Conservation (phyloP, 2,329 filamentous ascomycete genomes). For the Colletotrichum eleusines region DNA sequence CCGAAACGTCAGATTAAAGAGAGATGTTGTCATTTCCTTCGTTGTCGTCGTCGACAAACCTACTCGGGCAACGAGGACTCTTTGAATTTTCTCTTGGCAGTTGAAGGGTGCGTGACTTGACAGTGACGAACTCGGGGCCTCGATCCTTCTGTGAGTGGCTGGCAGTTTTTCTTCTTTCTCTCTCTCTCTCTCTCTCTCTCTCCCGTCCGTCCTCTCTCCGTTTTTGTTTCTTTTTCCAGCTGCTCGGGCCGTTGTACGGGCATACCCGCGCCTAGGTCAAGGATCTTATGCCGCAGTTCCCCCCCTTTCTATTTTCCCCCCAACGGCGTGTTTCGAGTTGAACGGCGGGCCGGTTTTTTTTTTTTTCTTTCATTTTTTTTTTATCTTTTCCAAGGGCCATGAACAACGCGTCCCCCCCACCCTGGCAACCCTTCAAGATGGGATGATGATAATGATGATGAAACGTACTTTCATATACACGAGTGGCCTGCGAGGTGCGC, state of each 20-base stretch:
- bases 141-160: neutral
- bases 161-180: neutral
- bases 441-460: constrained; percentile 11
- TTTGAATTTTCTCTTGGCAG: constrained; percentile 2
- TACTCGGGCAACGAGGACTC: neutral
- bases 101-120: neutral
- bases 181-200: neutral
- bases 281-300: neutral
- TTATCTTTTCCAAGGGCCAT: no score
- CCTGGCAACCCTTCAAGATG: no score
- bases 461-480: constrained; percentile 3
- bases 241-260: constrained; percentile 29
- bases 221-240: constrained; percentile 7
- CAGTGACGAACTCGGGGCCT: no score
- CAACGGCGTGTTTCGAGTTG: constrained; percentile 20
- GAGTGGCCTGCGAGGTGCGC: neutral
- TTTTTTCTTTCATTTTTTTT: no score
- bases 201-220: neutral
- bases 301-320: neutral
- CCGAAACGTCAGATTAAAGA: neutral
- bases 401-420: no score
- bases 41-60: neutral
- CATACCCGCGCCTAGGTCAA: constrained; percentile 15
- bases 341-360: neutral
- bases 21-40: no score